A percentile compares a stretch with the other conserved stretches of the same genome.
phyloP scores from a whole-genome alignment of 495 filamentous ascomycete genomes.

The Amorphotheca resinae region DNA sequence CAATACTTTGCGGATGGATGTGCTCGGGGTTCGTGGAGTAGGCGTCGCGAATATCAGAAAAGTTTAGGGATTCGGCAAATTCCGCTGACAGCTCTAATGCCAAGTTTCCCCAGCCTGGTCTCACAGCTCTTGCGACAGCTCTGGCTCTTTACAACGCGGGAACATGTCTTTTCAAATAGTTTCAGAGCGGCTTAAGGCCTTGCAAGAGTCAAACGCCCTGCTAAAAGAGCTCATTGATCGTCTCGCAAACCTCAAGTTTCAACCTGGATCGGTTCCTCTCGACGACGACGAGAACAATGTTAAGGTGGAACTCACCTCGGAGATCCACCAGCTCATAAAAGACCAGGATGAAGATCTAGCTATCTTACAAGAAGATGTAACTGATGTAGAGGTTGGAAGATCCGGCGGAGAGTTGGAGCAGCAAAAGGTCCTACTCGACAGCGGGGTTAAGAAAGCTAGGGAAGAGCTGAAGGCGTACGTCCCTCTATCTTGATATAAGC shows the following conservation, averaged over 20 bases:
- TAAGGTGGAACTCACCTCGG: constrained; percentile 62
- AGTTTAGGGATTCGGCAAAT: no score
- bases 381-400: constrained; percentile 41
- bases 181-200: constrained; percentile 50
- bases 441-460: constrained; percentile 29
- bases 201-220: constrained; percentile 55
- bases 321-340: constrained; percentile 72
- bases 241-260: constrained; percentile 54
- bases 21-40: no score
- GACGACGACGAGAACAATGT: constrained; percentile 41
- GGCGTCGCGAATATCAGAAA: no score
- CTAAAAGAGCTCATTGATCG: constrained; percentile 64
- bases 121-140: no score
- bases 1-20: not conserved
- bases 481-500: not conserved
- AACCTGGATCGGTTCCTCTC: constrained; percentile 43
- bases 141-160: not conserved
- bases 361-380: constrained; percentile 63
- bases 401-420: constrained; percentile 27
- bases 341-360: constrained; percentile 83
- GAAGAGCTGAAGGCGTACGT: constrained; percentile 15
- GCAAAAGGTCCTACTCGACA: constrained; percentile 10
- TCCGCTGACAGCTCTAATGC: no score
- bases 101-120: no score
- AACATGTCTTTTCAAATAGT: constrained; percentile 48